A percentile compares a stretch with the other conserved stretches of the same genome.
Conservation (phyloP, 495 filamentous ascomycete genomes). For the Cryomyces antarcticus region DNA sequence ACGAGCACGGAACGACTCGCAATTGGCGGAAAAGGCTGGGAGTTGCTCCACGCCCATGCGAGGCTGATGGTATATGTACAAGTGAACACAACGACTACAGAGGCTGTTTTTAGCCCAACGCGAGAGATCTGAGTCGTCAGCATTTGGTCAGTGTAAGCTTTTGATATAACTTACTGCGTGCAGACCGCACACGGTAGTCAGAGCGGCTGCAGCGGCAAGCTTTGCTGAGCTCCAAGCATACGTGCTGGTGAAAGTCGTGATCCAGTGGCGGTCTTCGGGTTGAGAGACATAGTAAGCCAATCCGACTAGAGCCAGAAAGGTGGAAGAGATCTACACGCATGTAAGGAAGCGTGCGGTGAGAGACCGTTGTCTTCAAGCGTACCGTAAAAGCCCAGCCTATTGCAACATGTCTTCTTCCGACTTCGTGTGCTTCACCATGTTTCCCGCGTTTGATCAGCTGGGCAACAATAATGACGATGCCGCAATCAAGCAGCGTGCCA, state of each 20-base stretch:
- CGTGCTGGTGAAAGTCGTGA: background rate
- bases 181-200: conserved; percentile 10
- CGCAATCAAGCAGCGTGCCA: conserved; percentile 8
- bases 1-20: background rate
- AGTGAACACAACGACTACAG: conserved; percentile 4
- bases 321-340: conserved; percentile 3
- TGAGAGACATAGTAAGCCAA: conserved; percentile 1
- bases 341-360: background rate
- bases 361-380: background rate
- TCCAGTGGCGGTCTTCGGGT: conserved; percentile 10
- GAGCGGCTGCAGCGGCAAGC: conserved; percentile 5
- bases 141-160: background rate
- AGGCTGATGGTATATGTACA: conserved; percentile 3
- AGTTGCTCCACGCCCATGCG: conserved; percentile 6
- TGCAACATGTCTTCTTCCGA: conserved; percentile 1
- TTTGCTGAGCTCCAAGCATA: conserved; percentile 7
- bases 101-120: conserved; percentile 3
- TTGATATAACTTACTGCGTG: conserved; percentile 6
- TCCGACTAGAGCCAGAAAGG: conserved; percentile 2
- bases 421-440: background rate
- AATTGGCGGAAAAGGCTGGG: conserved; percentile 6
- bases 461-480: conserved; percentile 4
- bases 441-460: conserved; percentile 1
- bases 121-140: conserved; percentile 3
- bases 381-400: conserved; percentile 11